Evolutionary conservation across 2,329 filamentous ascomycete species (phyloP), one percentile per base, ranked within the genome.

Genomic region (Paecilomyces dactylethromorphus): DNA sequence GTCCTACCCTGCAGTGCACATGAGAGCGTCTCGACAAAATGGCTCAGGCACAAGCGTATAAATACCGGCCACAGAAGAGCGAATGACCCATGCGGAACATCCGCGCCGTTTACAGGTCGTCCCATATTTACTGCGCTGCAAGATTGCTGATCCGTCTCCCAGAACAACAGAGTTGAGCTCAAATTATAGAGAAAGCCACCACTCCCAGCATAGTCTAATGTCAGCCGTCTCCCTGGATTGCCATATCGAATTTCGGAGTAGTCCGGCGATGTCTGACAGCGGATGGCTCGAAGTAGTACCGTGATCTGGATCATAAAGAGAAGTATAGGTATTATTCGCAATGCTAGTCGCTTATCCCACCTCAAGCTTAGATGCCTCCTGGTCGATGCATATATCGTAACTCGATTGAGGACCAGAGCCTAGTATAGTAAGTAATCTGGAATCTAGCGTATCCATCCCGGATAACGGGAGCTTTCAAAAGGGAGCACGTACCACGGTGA

Each of bases 321-420:
- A 4, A 88, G 45, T 50, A 96, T 87, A 0, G 92, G 90, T 2
- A 87, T 70, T 32, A 88, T 77, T 56, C 92, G 89, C 13, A 96
- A 73, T 7, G 86, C 72, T 3, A 95, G 74, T 51, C 91, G 86
- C 56, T 87, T 78, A 35, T 86, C 83, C 86, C 90, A 93, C 58
- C 83, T 83, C 2, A 97, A 80, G 10, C 84, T 83, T n/a, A 97
- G 79, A 56, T 90, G 86, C 56, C 92, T 84, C 62, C 94, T 83
- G 13, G 91, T 93, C 0, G 92, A 93, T 50, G 92, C 93, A 74
- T 96, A 97, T 66, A 97, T 94, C 59, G 92, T 88, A 6, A 94
- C 95, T 59, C 94, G 86, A 71, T 97, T 97, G 24, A 97, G 80
- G 59, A 97, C 78, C 59, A 97, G 84, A 22, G 91, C 91, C 84